Conservation (phyloP, 2,329 filamentous ascomycete species). For the Cladosporium sp. region DNA sequence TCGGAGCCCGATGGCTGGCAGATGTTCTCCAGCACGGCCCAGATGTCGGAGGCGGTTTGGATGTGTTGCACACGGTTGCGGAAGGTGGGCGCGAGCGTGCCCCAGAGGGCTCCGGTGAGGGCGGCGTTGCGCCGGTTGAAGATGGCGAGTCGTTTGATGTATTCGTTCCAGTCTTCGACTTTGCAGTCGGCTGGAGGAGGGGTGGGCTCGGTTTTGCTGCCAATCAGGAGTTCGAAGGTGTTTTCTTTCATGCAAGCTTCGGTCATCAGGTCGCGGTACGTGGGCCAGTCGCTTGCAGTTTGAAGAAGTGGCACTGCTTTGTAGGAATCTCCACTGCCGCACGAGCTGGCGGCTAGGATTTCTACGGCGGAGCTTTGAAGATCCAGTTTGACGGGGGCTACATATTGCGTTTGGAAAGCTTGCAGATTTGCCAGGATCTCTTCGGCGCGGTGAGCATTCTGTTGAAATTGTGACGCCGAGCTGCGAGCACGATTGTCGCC, state of each 20-base stretch:
- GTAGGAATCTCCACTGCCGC: conserved; percentile 29
- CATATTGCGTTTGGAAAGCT: conserved; percentile 25
- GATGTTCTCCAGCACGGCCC: conserved; percentile 27
- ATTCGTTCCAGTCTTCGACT: conserved; percentile 31
- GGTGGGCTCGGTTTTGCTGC: conserved; percentile 26
- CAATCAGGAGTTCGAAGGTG: conserved; percentile 26
- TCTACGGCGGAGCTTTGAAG: conserved; percentile 27
- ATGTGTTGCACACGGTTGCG: conserved; percentile 23
- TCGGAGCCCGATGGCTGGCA: conserved; percentile 27
- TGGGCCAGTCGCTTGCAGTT: conserved; percentile 23
- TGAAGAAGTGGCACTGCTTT: conserved; percentile 17
- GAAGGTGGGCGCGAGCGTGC: conserved; percentile 21
- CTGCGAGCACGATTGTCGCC: background rate
- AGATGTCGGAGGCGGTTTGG: conserved; percentile 23
- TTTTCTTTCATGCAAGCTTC: conserved; percentile 30
- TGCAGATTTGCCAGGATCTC: conserved; percentile 20
- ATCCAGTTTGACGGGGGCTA: conserved; percentile 24
- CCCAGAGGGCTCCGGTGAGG: conserved; percentile 23
- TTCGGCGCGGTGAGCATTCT: conserved; percentile 7
- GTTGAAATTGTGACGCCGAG: conserved; percentile 1
- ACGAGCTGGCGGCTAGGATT: conserved; percentile 27
- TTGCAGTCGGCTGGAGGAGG: conserved; percentile 20
- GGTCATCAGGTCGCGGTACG: conserved; percentile 25
- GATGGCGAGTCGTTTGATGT: conserved; percentile 32
- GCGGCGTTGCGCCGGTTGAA: conserved; percentile 28